Evolutionary conservation across 495 filamentous ascomycete species (phyloP).

Genomic region (Neurospora sublineolata): DNA sequence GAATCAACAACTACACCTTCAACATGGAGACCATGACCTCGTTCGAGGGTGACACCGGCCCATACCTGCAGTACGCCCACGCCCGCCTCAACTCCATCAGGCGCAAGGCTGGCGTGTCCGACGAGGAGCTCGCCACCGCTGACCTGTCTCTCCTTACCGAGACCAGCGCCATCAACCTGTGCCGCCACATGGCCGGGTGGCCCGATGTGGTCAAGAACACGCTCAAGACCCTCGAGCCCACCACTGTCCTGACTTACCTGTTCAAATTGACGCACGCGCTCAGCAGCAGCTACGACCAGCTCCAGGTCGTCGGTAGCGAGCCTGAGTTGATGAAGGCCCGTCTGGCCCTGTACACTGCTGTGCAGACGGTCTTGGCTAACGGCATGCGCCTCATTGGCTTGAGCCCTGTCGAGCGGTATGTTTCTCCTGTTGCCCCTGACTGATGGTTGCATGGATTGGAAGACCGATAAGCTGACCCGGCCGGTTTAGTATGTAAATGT

Average conservation of each 20-base stretch:
- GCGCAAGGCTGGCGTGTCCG: slow-evolving; percentile 39
- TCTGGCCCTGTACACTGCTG: slow-evolving; percentile 72
- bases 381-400: slow-evolving; percentile 77
- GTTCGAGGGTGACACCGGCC: slow-evolving; percentile 60
- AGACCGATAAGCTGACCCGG: slow-evolving; percentile 1
- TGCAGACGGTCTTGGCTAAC: slow-evolving; percentile 66
- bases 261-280: slow-evolving; percentile 81
- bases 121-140: slow-evolving; percentile 43
- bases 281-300: slow-evolving; percentile 72
- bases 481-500: slow-evolving; percentile 15
- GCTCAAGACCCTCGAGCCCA: slow-evolving; percentile 52
- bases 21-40: slow-evolving; percentile 56
- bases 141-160: slow-evolving; percentile 48
- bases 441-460: not conserved
- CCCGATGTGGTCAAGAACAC: slow-evolving; percentile 54
- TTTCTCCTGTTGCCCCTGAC: not conserved
- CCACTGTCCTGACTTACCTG: slow-evolving; percentile 65
- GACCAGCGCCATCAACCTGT: slow-evolving; percentile 47
- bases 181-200: slow-evolving; percentile 50
- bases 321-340: slow-evolving; percentile 62
- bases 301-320: slow-evolving; percentile 66
- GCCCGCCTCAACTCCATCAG: slow-evolving; percentile 52
- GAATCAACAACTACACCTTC: slow-evolving; percentile 53
- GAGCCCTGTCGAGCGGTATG: slow-evolving; percentile 56
- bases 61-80: slow-evolving; percentile 60